phyloP scores from a whole-genome alignment of 257 asterid genomes.

The Euphrasia confusa region DNA sequence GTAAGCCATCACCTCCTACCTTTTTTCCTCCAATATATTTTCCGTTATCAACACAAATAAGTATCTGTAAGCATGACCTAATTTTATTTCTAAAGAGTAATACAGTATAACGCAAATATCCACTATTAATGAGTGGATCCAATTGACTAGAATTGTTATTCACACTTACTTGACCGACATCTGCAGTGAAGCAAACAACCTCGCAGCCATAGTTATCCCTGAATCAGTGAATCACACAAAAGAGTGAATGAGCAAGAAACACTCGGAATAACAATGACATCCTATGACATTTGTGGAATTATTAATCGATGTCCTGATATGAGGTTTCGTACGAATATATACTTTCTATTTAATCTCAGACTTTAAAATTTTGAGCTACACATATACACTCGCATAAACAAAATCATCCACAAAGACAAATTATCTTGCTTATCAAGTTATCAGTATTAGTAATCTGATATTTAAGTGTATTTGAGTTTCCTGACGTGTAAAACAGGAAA shows the following conservation, averaged over 20 bases:
- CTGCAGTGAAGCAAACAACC: conserved; percentile 96
- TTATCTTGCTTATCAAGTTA: too few species aligned
- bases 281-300: background rate
- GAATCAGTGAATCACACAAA: conserved; percentile 40
- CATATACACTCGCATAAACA: background rate
- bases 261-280: background rate
- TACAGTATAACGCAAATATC: background rate
- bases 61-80: conserved; percentile 11
- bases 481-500: too few species aligned
- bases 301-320: background rate
- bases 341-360: background rate
- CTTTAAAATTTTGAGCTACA: background rate
- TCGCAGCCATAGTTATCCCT: conserved; percentile 93
- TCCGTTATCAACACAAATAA: conserved; percentile 3
- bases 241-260: conserved; percentile 10
- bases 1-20: background rate
- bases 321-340: too few species aligned
- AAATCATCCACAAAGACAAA: background rate
- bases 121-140: background rate
- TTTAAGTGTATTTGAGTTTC: too few species aligned
- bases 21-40: conserved; percentile 4
- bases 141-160: conserved; percentile 3
- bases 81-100: conserved; percentile 8
- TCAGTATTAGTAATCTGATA: too few species aligned
- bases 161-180: conserved; percentile 76